Percentiles rank a stretch among this genome's conserved stretches.
phyloP scores from a whole-genome alignment of 371 early-diverging fungal genomes.

The Ecytonucleospora hepatopenaei region DNA sequence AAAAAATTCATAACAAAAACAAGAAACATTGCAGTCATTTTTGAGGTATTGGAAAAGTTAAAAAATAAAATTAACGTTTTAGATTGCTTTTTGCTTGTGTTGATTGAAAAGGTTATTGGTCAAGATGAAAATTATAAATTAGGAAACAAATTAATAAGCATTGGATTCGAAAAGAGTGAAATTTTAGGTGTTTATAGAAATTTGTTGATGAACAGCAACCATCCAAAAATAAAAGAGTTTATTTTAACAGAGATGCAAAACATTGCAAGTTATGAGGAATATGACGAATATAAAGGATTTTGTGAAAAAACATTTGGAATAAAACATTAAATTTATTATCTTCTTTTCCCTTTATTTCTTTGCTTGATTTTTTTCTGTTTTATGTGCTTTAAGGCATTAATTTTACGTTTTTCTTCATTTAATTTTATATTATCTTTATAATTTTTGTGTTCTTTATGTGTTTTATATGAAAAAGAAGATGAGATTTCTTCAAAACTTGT shows the following conservation, averaged over 20 bases:
- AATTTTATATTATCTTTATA: not conserved
- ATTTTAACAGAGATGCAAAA: not conserved
- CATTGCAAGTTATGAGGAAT: constrained; percentile 8
- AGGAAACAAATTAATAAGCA: not conserved
- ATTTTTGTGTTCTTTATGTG: too few species aligned
- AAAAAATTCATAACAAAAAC: not conserved
- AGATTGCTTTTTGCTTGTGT: not conserved
- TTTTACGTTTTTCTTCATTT: not conserved
- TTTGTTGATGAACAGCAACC: not conserved
- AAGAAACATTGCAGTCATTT: not conserved
- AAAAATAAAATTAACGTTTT: constrained; percentile 4
- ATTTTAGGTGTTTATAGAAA: not conserved
- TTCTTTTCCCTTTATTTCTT: not conserved
- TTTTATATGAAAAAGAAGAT: not conserved
- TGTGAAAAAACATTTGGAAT: not conserved
- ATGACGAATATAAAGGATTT: not conserved
- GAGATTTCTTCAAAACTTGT: not conserved
- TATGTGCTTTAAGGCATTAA: not conserved
- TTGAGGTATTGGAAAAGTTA: constrained; percentile 3
- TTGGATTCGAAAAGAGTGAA: constrained; percentile 12
- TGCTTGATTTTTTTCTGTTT: not conserved
- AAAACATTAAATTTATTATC: not conserved
- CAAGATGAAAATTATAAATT: not conserved
- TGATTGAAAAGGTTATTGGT: not conserved
- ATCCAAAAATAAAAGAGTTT: constrained; percentile 6